Base-by-base conservation (phyloP, 106 monocot species). In the Vanilla planifolia region DNA sequence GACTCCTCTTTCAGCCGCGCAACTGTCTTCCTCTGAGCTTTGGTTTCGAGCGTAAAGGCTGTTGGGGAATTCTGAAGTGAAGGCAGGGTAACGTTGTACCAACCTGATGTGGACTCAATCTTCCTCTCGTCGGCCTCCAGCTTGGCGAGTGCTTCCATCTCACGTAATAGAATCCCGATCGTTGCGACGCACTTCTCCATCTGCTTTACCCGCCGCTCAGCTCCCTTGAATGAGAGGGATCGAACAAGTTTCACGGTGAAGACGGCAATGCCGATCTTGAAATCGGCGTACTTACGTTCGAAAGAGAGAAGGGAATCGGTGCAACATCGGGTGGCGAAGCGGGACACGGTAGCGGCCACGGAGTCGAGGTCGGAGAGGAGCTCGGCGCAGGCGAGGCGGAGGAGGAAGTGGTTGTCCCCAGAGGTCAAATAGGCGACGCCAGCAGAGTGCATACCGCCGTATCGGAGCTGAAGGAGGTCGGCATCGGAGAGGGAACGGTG, bases 381-480 rank as follows among this genome's bases (percentile, higher is more conserved):
- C 62, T 94, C 89, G 30, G 82, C 74, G 62, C 74, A 77, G 37
- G 85, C 89, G 28, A 89, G 68, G 33, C 65, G 61, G 47, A 94
- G 62, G 28, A 94, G 89, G 73, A 53, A 39, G 23, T 51, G 20
- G 45, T 94, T 82, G 67, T 94, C 82, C 22, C 74, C 77, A 40
- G 93, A 94, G 61, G 64, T 78, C 19, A 94, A 70, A 63, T 85
- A 85, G 20, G 80, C 68, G 10, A 94, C 89, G 37, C 85, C 89
- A 4, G 68, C 65, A 3, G 93, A 85, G 16, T 85, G 64, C 83
- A 94, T 79, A 29, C 68, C 51, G 26, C 66, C 44, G 43, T 76
- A 72, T 0, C 84, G 70, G 22, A 96, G 80, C 34, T 36, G 32
- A 14, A 47, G 25, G 20, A 96, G 35, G 56, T 73, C 75, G 1